Percentiles rank a stretch among this genome's conserved stretches.
These are phyloP conservation scores for Exophiala sp. DNA, from an alignment of 2,329 filamentous ascomycete genomes.

Conservation along the genomic window DNA sequence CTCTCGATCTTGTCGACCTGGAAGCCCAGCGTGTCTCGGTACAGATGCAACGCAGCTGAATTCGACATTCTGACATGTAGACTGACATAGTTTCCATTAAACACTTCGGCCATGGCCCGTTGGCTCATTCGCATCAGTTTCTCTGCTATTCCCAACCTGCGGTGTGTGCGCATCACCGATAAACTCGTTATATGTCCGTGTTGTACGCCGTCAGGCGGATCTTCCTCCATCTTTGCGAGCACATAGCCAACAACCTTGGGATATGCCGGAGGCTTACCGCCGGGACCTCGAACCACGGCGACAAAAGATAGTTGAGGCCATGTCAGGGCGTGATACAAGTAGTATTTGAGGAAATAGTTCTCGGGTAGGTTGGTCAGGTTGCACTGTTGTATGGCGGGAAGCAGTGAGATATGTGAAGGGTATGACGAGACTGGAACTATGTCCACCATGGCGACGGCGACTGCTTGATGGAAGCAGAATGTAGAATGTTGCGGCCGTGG, in stretches of 20 bases:
- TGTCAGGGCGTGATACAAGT: constrained; percentile 96
- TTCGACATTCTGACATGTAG: constrained; percentile 96
- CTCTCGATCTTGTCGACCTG: constrained; percentile 74
- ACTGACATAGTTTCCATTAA: constrained; percentile 85
- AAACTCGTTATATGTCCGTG: constrained; percentile 96
- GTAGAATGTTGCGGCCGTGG: not conserved
- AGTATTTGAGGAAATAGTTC: constrained; percentile 99
- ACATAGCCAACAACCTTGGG: constrained; percentile 98
- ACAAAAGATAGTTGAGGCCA: constrained; percentile 98
- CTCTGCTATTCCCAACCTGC: constrained; percentile 86
- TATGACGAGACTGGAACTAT: constrained; percentile 47
- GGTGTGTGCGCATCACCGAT: constrained; percentile 93
- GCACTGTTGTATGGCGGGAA: constrained; percentile 87
- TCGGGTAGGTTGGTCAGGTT: constrained; percentile 99
- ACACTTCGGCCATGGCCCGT: constrained; percentile 94
- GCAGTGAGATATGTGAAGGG: constrained; percentile 70
- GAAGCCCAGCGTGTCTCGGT: constrained; percentile 88
- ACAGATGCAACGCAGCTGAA: constrained; percentile 82
- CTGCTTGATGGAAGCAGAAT: not conserved
- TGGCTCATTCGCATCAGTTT: constrained; percentile 97
- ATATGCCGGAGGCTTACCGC: constrained; percentile 77
- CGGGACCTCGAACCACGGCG: constrained; percentile 76
- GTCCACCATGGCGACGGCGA: constrained; percentile 43
- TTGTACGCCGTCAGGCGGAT: constrained; percentile 81
- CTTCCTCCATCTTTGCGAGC: constrained; percentile 99